A percentile compares a stretch with the other conserved stretches of the same genome.
These are phyloP conservation scores for Neofusicoccum sp. DNA, from an alignment of 2,329 filamentous ascomycete genomes.

Conservation along the genomic window DNA sequence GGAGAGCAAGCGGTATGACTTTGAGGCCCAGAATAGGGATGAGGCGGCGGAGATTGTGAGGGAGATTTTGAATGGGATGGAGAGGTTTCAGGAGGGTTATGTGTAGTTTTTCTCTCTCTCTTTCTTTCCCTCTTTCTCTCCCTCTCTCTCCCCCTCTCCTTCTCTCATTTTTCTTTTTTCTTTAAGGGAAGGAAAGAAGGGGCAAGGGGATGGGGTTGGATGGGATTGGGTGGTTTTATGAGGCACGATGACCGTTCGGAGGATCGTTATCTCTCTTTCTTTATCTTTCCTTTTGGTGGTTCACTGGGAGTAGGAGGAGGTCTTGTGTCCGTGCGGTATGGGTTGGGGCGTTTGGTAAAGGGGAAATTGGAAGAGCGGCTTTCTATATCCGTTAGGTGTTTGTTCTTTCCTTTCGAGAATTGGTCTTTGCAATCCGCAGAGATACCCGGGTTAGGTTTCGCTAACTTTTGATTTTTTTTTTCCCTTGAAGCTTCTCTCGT, in stretches of 20 bases:
- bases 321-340: no score
- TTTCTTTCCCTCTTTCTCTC: background rate
- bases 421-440: background rate
- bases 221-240: background rate
- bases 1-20: slow-evolving; percentile 82
- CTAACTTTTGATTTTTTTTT: background rate
- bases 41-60: slow-evolving; percentile 79
- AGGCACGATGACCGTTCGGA: background rate
- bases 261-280: no score
- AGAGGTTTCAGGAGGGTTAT: slow-evolving; percentile 21
- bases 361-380: no score
- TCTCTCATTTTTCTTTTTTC: background rate
- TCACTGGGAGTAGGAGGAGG: no score
- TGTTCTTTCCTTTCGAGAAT: background rate
- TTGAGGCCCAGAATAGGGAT: slow-evolving; percentile 71
- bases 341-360: no score
- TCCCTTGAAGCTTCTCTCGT: background rate
- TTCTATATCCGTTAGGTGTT: no score
- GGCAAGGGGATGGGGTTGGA: background rate
- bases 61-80: slow-evolving; percentile 56
- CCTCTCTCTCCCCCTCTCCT: no score
- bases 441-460: background rate
- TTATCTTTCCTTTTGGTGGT: no score
- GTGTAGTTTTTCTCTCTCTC: slow-evolving; percentile 1
- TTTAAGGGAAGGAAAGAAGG: background rate